Percentiles rank a stretch among this genome's conserved stretches.
These are phyloP conservation scores for Lotus japonicus DNA, from an alignment of 306 rosid genomes.

Conservation along the genomic window DNA sequence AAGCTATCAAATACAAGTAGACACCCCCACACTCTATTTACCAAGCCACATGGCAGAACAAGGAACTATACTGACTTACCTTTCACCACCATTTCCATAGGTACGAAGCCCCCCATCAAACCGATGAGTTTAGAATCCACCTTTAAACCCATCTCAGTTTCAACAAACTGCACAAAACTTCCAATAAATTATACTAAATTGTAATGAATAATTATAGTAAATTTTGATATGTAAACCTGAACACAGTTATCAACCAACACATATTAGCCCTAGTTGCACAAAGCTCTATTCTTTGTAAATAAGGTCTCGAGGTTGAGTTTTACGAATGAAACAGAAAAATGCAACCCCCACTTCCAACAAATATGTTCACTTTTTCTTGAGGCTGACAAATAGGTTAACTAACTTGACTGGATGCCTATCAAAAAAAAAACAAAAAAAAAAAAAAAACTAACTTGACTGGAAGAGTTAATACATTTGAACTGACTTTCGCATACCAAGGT, in stretches of 20 bases:
- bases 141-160: constrained; percentile 52
- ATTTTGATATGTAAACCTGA: background rate
- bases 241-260: background rate
- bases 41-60: constrained; percentile 20
- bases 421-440: no score
- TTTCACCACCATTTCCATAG: constrained; percentile 86
- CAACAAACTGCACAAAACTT: constrained; percentile 65
- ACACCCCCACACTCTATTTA: background rate
- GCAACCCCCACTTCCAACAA: no score
- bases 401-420: no score
- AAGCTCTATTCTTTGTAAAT: background rate
- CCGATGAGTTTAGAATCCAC: constrained; percentile 23
- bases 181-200: background rate
- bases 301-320: background rate
- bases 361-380: no score
- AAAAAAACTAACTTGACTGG: no score
- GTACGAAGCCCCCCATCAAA: constrained; percentile 59
- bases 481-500: no score
- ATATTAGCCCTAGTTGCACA: background rate
- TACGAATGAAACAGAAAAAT: background rate
- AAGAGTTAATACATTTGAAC: no score
- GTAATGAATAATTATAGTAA: background rate
- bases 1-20: background rate
- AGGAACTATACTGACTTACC: constrained; percentile 37
- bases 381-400: no score